Evolutionary conservation across 2,329 filamentous ascomycete species (phyloP).

Genomic region (Apiospora kogelbergensis): DNA sequence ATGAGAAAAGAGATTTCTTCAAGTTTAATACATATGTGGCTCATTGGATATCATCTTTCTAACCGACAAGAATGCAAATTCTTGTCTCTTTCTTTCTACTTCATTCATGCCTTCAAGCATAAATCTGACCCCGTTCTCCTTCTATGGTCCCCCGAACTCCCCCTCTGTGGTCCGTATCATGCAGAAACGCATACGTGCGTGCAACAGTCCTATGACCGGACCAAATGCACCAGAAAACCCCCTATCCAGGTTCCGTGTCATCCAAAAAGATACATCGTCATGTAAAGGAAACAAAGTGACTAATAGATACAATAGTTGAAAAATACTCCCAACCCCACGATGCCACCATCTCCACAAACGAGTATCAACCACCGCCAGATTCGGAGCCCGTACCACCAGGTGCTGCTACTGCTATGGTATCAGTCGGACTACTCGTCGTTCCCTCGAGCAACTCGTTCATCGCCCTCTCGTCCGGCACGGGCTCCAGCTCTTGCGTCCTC

Average conservation of each 20-base stretch:
- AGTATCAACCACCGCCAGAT: not conserved
- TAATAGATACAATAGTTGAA: slow-evolving; percentile 3
- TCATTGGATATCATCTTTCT: slow-evolving; percentile 4
- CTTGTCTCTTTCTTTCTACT: not conserved
- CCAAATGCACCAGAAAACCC: not conserved
- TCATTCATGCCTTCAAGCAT: not conserved
- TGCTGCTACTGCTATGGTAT: not conserved
- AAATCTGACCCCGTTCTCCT: not conserved
- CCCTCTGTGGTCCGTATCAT: not conserved
- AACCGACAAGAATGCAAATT: not conserved
- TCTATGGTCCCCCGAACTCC: not conserved
- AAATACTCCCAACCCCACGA: not conserved
- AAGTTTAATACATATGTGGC: not conserved
- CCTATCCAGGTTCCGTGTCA: not conserved
- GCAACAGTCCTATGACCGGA: not conserved
- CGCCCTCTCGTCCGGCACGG: not conserved
- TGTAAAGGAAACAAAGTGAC: slow-evolving; percentile 1
- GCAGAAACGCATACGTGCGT: not conserved
- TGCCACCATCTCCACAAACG: not conserved
- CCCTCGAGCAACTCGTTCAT: not conserved
- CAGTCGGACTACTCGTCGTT: not conserved
- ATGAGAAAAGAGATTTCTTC: not conserved
- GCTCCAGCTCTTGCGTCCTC: not conserved
- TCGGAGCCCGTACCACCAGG: not conserved
- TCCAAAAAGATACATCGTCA: not conserved